A percentile compares a stretch with the other conserved stretches of the same genome.
phyloP scores from a whole-genome alignment of 1,139 yeast genomes.

The Magnusiomyces fungicola region DNA sequence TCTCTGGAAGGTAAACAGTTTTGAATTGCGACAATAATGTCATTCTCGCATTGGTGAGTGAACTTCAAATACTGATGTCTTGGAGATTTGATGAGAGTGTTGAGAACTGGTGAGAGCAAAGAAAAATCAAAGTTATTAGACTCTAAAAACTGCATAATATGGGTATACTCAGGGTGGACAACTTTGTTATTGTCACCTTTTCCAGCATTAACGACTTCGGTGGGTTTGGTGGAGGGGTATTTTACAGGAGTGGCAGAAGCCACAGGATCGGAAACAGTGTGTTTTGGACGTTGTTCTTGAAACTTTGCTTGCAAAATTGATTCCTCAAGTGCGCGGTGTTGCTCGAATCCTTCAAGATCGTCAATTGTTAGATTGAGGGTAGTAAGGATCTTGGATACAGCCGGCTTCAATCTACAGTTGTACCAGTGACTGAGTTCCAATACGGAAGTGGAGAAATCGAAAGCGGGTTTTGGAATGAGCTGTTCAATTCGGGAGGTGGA shows the following conservation, averaged over 20 bases:
- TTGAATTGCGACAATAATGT: background rate
- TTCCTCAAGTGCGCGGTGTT: background rate
- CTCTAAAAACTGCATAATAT: background rate
- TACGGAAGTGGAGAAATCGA: background rate
- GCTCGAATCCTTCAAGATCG: background rate
- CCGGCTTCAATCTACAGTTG: slow-evolving; percentile 1
- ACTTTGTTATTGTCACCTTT: background rate
- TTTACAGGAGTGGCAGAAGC: background rate
- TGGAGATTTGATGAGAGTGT: background rate
- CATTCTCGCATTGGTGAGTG: background rate
- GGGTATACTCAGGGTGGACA: background rate
- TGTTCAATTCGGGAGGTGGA: background rate
- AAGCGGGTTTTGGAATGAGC: background rate
- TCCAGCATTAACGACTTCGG: background rate
- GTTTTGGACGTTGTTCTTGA: background rate
- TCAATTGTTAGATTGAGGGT: background rate
- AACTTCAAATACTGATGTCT: background rate
- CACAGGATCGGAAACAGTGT: background rate
- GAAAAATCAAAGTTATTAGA: background rate
- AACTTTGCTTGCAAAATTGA: background rate
- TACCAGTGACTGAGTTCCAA: slow-evolving; percentile 1
- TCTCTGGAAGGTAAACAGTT: background rate
- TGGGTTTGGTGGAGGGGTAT: background rate
- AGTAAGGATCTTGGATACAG: background rate
- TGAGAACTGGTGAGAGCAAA: background rate